A percentile compares a stretch with the other conserved stretches of the same genome.
Conservation (phyloP, 257 asterid genomes). For the Nicotiana tomentosiformis region DNA sequence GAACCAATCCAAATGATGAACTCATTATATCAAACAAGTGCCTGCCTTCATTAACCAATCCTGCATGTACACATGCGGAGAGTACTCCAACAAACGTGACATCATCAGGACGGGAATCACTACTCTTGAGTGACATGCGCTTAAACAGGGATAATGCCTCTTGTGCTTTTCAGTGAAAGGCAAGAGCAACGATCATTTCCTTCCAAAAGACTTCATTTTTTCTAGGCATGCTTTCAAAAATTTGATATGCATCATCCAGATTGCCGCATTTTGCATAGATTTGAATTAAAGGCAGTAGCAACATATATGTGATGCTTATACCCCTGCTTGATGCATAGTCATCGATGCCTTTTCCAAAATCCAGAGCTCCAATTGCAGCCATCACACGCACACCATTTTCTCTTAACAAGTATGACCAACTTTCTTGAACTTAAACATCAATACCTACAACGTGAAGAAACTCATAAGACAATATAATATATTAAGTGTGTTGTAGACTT, state of each 20-base stretch:
- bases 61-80: slow-evolving; percentile 87
- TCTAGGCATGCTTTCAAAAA: slow-evolving; percentile 53
- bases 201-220: slow-evolving; percentile 85
- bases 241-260: slow-evolving; percentile 47
- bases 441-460: not conserved
- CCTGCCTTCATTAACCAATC: slow-evolving; percentile 72
- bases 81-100: slow-evolving; percentile 71
- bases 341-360: slow-evolving; percentile 57
- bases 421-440: too few relatives aligned
- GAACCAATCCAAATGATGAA: slow-evolving; percentile 54
- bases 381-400: not conserved
- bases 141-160: slow-evolving; percentile 65
- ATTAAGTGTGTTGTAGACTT: not conserved
- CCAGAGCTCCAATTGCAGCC: slow-evolving; percentile 73
- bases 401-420: not conserved
- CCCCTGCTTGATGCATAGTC: slow-evolving; percentile 54
- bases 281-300: slow-evolving; percentile 73
- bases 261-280: slow-evolving; percentile 91
- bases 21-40: slow-evolving; percentile 49
- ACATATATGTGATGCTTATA: slow-evolving; percentile 49
- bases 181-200: slow-evolving; percentile 77
- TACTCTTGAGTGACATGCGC: slow-evolving; percentile 47
- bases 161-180: slow-evolving; percentile 53
- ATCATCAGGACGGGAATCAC: slow-evolving; percentile 43
- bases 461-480: not conserved